A percentile compares a stretch with the other conserved stretches of the same genome.
Evolutionary conservation across 441 rosid species (phyloP).

Genomic region (Euphorbia celastroides): DNA sequence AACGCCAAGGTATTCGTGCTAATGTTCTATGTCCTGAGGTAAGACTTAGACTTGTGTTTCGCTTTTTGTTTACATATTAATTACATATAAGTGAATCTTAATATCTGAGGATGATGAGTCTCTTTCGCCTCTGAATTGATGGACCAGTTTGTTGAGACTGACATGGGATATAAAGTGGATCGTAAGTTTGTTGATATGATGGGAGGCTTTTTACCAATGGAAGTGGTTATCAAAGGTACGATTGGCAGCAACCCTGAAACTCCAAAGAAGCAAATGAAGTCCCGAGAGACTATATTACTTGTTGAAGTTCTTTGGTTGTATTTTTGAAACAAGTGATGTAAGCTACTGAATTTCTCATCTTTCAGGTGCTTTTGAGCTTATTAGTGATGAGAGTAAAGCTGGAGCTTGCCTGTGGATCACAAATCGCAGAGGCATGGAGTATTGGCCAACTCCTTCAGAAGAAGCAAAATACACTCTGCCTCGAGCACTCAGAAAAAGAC

Average conservation of each 20-base stretch:
- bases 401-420: slow-evolving; percentile 94
- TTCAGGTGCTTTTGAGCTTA: slow-evolving; percentile 86
- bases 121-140: slow-evolving; percentile 8
- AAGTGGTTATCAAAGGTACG: slow-evolving; percentile 74
- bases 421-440: slow-evolving; percentile 82
- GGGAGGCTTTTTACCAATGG: slow-evolving; percentile 85
- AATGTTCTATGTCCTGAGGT: slow-evolving; percentile 99
- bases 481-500: slow-evolving; percentile 34
- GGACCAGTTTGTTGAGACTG: slow-evolving; percentile 76
- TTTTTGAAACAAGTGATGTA: no score
- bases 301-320: no score
- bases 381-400: slow-evolving; percentile 68
- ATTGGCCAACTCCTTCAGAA: slow-evolving; percentile 85
- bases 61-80: not conserved
- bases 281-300: not conserved
- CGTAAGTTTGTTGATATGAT: slow-evolving; percentile 27
- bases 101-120: no score
- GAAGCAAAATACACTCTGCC: slow-evolving; percentile 55
- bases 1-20: slow-evolving; percentile 71
- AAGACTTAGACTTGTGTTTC: slow-evolving; percentile 16
- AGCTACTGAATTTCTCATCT: no score
- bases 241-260: slow-evolving; percentile 1
- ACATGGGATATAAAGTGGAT: slow-evolving; percentile 34
- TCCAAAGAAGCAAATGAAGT: not conserved
- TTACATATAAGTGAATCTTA: no score